These are phyloP conservation scores for Coemansia sp. DNA, from an alignment of 192 early-diverging fungal genomes.

Conservation along the genomic window DNA sequence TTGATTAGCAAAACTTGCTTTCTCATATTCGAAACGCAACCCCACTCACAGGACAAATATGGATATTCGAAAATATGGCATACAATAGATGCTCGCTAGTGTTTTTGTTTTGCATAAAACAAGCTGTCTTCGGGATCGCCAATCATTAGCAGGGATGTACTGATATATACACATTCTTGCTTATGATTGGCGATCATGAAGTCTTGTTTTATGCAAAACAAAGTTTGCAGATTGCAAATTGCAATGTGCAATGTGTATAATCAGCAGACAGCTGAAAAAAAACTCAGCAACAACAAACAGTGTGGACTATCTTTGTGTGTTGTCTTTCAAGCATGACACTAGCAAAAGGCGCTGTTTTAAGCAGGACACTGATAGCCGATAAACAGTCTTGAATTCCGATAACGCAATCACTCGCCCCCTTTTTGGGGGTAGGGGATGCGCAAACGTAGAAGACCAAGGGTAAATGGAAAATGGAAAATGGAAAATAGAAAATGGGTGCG, in stretches of 20 bases:
- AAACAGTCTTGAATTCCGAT: not conserved
- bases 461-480: no score
- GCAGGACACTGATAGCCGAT: not conserved
- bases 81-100: not conserved
- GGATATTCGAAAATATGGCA: slow-evolving; percentile 7
- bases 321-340: no score
- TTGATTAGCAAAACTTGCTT: slow-evolving; percentile 5
- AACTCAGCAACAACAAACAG: no score
- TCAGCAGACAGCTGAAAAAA: no score
- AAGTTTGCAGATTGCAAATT: no score
- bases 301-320: no score
- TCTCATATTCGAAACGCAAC: not conserved
- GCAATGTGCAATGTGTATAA: no score
- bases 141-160: not conserved
- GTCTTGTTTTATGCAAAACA: no score
- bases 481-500: not conserved
- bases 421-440: not conserved
- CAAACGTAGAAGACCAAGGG: not conserved
- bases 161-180: not conserved
- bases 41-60: not conserved
- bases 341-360: not conserved
- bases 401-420: not conserved
- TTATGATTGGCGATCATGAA: no score
- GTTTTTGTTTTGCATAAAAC: not conserved
- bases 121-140: not conserved